Conservation (phyloP, 2,329 filamentous ascomycete species). For the Arthrobotrys entomopaga region DNA sequence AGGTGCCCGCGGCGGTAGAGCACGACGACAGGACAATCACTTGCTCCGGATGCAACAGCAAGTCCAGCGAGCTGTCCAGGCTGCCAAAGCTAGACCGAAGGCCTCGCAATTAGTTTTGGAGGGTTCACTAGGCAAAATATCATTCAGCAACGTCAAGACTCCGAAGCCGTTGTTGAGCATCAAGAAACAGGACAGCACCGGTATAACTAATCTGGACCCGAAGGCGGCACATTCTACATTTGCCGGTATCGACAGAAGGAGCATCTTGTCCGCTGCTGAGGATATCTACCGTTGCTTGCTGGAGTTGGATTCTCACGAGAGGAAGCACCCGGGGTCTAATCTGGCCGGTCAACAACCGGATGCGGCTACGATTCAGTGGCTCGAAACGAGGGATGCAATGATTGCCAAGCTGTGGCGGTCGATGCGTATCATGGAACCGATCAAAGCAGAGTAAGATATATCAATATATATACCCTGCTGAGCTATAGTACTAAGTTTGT, state of each 20-base stretch:
- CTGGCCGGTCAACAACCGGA: conserved; percentile 71
- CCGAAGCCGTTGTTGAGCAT: conserved; percentile 95
- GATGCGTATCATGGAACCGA: conserved; percentile 92
- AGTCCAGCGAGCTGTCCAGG: conserved; percentile 95
- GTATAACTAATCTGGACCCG: conserved; percentile 10
- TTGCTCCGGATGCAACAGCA: conserved; percentile 99
- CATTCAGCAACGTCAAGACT: conserved; percentile 98
- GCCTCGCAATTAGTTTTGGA: conserved; percentile 97
- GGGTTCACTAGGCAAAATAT: conserved; percentile 95
- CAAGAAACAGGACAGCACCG: conserved; percentile 77
- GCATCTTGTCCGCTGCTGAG: conserved; percentile 85
- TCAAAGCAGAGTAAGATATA: conserved; percentile 64
- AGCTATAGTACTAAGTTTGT: conserved; percentile 44
- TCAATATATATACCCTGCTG: too few species aligned
- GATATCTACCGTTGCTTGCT: conserved; percentile 87
- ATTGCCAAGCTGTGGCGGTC: conserved; percentile 84
- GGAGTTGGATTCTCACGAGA: conserved; percentile 92
- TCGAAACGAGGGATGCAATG: conserved; percentile 74
- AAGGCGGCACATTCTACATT: conserved; percentile 40
- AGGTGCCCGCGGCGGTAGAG: conserved; percentile 73
- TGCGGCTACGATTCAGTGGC: conserved; percentile 82
- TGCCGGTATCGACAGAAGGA: conserved; percentile 77
- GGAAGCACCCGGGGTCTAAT: conserved; percentile 75
- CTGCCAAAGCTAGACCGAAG: conserved; percentile 96
- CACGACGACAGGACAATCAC: conserved; percentile 80